phyloP scores from a whole-genome alignment of 441 rosid genomes.

The Mallotus japonicus region DNA sequence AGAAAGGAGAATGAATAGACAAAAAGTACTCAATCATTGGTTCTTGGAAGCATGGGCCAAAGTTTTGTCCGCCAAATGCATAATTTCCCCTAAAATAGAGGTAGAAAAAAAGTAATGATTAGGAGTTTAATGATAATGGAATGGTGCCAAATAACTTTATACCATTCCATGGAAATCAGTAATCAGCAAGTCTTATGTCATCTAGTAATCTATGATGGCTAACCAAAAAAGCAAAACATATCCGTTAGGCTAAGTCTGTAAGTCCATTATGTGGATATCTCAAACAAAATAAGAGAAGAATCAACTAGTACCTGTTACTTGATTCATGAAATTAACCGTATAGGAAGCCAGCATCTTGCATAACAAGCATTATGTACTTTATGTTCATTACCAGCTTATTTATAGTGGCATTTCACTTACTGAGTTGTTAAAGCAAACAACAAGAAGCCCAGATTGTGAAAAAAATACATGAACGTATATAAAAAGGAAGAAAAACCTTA shows the following conservation, averaged over 20 bases:
- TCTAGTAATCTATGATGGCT: background rate
- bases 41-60: conserved; percentile 39
- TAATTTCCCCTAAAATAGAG: conserved; percentile 37
- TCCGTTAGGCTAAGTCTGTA: background rate
- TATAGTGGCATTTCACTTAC: background rate
- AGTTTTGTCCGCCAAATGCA: conserved; percentile 30
- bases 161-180: conserved; percentile 10
- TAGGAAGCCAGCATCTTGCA: background rate
- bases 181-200: background rate
- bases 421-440: background rate
- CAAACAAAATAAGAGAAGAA: background rate
- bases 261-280: background rate
- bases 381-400: background rate
- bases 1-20: background rate
- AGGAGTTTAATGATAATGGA: background rate
- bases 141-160: conserved; percentile 4
- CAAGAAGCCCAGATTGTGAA: background rate
- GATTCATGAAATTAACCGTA: conserved; percentile 9
- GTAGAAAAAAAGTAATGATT: conserved; percentile 11
- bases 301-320: background rate
- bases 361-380: background rate
- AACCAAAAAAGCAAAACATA: background rate
- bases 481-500: conserved; percentile 43
- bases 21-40: conserved; percentile 33
- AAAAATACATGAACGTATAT: conserved; percentile 3